Evolutionary conservation across 805 yeast genomes (phyloP), one percentile per base, ranked within the genome.

Genomic region (Saccharomycopsis schoenii): DNA sequence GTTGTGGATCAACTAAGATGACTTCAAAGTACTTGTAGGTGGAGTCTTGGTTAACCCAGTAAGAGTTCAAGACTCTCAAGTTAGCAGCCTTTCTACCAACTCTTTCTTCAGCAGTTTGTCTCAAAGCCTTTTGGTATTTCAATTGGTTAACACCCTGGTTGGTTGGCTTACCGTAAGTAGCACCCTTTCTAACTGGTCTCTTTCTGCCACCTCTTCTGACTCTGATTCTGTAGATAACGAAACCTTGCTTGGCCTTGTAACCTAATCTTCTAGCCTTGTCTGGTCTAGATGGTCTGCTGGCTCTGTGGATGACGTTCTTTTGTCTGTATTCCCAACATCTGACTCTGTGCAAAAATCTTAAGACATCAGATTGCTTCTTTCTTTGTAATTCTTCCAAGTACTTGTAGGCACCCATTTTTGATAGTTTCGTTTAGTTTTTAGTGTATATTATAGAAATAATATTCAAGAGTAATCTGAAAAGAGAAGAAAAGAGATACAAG

Each of bases 251-350:
- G 82, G 99, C 98, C 88, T 94, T 94, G 97, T 94, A 94, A 73
- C 99, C 99, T 76, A 94, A 88, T 82, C 96, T 90, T 87, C 99
- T 93, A 75, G 99, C 99, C 94, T 94, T 94, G 83, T 94, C 99
- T 80, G 99, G 99, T 83, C 98, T 92, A 72, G 97, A 88, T 74
- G 99, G 99, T 80, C 93, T 90, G 64, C 96, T 73, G 72, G 97
- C 97, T 81, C 99, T 88, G 97, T 94, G 98, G 81, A 94, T 88
- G 71, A 92, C 98, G 76, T 83, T 86, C 85, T 87, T 86, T 84
- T 94, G 99, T 85, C 99, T 92, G 96, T 91, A 94, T 83, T 94
- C 99, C 99, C 99, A 94, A 84, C 97, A 94, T 89, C 99, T 90
- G 86, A 94, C 97, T 81, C 99, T 88, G 83, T 88, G 89, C 77